phyloP scores from a whole-genome alignment of 2,329 filamentous ascomycete species.

The Aspergillus transmontanensis region DNA sequence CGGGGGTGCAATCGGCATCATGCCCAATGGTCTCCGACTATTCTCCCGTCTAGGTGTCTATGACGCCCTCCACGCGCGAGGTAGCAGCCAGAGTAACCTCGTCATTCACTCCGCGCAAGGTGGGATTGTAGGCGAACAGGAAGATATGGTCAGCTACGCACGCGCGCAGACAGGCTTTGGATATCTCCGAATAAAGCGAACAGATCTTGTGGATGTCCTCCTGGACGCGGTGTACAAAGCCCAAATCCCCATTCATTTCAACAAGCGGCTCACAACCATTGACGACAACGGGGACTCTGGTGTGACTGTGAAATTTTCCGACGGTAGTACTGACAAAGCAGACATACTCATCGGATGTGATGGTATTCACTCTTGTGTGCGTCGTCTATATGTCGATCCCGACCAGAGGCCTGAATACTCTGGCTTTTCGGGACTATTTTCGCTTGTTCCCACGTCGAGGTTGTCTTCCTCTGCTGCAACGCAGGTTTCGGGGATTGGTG shows the following conservation, averaged over 20 bases:
- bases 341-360: background rate
- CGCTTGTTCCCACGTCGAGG: background rate
- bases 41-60: conserved; percentile 29
- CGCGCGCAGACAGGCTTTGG: background rate
- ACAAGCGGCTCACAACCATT: background rate
- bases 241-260: background rate
- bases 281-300: background rate
- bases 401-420: background rate
- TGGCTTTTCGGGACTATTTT: background rate
- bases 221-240: background rate
- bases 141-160: background rate
- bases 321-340: background rate
- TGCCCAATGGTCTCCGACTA: conserved; percentile 33
- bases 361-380: background rate
- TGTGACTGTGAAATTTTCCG: background rate
- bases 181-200: background rate
- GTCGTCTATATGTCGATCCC: background rate
- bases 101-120: background rate
- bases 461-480: background rate
- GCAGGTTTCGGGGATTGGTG: background rate
- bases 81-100: background rate
- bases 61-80: background rate
- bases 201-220: background rate
- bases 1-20: conserved; percentile 33
- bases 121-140: background rate